Base-by-base conservation (phyloP, 306 rosid species). In the Phaseolus lunatus region DNA sequence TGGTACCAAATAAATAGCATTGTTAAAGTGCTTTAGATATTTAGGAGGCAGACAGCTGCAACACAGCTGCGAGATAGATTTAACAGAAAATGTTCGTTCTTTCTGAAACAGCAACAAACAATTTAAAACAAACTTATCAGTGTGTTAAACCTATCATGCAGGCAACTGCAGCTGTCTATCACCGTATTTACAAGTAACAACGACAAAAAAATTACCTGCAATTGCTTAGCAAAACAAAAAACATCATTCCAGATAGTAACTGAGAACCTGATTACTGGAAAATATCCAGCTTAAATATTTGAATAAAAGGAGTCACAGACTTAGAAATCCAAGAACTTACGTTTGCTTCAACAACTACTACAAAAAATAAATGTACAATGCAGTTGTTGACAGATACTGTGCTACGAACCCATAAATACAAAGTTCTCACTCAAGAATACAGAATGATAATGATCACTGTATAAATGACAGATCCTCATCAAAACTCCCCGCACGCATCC, bases 351-450 rank as follows among this genome's bases (percentile, higher is more conserved):
- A 44, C 56, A 41, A 52, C 57, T 22, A 24, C 61, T 19, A 37
- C 47, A 67, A 66, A 11, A 63, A 79, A 56, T 13, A 70, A 61
- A 66, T 72, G 47, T 77, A 81, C 85, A 66, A 29, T 20, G 58
- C 69, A 39, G 67, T 24, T 71, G 56, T 74, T 44, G 70, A 65
- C 29, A 48, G 10, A 13, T 35, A 78, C 14, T 22, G 14, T 20
- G 53, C 48, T 11, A 62, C 12, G 62, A 73, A 50, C 61, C 20
- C 15, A 70, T 9, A 33, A 47, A 62, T 73, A 69, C 65, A 45
- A 74, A 9, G 41, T 50, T 64, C 75, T 35, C 10, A 35, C 44
- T 31, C 11, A 20, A 63, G 45, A 47, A 65, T 66, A 64, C 77
- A 72, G 50, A 66, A 56, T 65, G 76, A 58, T 81, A 41, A 67